These are phyloP conservation scores for Aspergillus heteromorphus DNA, from an alignment of 495 filamentous ascomycete species.

Conservation along the genomic window DNA sequence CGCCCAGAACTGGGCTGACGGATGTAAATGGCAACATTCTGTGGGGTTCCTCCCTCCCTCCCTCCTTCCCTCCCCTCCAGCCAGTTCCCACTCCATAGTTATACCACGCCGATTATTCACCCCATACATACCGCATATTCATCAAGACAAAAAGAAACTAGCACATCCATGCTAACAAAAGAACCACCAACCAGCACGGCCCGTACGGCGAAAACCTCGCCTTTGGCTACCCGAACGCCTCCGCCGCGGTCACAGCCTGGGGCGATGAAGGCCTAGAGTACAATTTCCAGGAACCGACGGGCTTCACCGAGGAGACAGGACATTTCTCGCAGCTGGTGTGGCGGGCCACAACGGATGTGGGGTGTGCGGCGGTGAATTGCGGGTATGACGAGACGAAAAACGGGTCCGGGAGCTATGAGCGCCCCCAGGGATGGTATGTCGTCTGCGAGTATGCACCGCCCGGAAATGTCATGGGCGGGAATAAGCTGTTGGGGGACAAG, in stretches of 20 bases:
- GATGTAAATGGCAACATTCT: conserved; percentile 59
- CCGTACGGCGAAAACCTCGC: conserved; percentile 78
- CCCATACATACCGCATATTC: no score
- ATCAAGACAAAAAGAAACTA: not conserved
- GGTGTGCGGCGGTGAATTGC: conserved; percentile 62
- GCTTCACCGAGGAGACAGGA: conserved; percentile 62
- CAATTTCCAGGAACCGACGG: conserved; percentile 48
- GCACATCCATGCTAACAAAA: not conserved
- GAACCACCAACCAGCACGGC: conserved; percentile 47
- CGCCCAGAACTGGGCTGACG: conserved; percentile 46
- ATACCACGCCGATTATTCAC: not conserved
- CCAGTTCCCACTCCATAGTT: not conserved
- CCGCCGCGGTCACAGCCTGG: conserved; percentile 60
- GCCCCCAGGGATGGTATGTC: conserved; percentile 61
- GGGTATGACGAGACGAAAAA: conserved; percentile 23
- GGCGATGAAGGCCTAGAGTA: conserved; percentile 57
- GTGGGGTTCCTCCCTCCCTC: no score
- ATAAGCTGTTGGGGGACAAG: conserved; percentile 35
- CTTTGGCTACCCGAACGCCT: conserved; percentile 56
- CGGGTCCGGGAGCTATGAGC: conserved; percentile 6
- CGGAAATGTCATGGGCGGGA: conserved; percentile 63
- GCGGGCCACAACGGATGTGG: conserved; percentile 62
- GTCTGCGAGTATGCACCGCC: conserved; percentile 75
- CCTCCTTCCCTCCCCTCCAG: conserved; percentile 8
- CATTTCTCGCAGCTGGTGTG: conserved; percentile 86